A percentile compares a stretch with the other conserved stretches of the same genome.
These are phyloP conservation scores for Chrysosporium queenslandicum DNA, from an alignment of 2,329 filamentous ascomycete genomes.

Conservation along the genomic window DNA sequence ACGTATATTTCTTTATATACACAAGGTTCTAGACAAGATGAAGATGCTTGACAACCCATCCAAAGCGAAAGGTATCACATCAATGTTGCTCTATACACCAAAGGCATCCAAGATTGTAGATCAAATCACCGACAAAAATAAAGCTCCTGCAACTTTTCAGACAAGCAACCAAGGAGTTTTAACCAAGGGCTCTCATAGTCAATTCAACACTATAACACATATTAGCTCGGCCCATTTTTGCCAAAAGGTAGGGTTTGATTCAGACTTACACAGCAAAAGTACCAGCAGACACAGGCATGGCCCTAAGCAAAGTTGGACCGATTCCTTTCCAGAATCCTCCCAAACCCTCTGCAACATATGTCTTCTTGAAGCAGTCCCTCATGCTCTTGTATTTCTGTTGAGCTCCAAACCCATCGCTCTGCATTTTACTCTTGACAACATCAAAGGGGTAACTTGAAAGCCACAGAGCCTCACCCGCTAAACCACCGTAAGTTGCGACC, in stretches of 20 bases:
- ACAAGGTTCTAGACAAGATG: neutral
- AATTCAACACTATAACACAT: slow-evolving; percentile 34
- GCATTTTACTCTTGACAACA: slow-evolving; percentile 99
- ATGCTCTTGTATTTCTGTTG: slow-evolving; percentile 66
- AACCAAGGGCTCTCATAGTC: slow-evolving; percentile 39
- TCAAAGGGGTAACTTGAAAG: slow-evolving; percentile 89
- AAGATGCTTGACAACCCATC: neutral
- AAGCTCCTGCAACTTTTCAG: neutral
- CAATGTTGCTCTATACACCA: neutral
- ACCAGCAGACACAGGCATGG: slow-evolving; percentile 95
- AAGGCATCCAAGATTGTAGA: neutral
- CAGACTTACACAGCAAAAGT: slow-evolving; percentile 69
- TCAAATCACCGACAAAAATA: neutral
- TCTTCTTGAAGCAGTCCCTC: slow-evolving; percentile 81
- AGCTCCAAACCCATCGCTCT: slow-evolving; percentile 80
- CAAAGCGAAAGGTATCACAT: neutral
- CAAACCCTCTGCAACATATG: slow-evolving; percentile 63
- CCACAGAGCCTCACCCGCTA: slow-evolving; percentile 93
- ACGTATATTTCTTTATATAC: slow-evolving; percentile 5
- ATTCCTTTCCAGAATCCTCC: slow-evolving; percentile 93
- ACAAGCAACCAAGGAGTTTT: slow-evolving; percentile 10
- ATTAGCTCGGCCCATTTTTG: slow-evolving; percentile 13
- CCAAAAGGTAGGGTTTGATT: neutral
- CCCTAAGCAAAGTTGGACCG: slow-evolving; percentile 77
- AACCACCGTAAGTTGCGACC: slow-evolving; percentile 80